Evolutionary conservation across 2,329 filamentous ascomycete genomes (phyloP).

Genomic region (Pezicula carpinea): DNA sequence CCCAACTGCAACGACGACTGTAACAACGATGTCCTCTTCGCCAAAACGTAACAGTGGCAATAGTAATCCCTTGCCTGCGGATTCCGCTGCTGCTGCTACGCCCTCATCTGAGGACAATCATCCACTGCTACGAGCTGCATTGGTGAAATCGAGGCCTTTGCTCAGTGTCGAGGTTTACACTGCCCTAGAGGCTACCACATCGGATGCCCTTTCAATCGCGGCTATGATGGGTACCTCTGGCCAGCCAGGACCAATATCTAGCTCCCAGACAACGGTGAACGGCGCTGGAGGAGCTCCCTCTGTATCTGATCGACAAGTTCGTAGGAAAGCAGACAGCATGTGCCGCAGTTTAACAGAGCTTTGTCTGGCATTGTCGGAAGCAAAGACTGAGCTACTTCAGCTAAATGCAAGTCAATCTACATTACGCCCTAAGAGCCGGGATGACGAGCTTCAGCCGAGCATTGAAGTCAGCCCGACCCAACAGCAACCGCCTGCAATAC

Average conservation of each 20-base stretch:
- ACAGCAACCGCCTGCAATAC: slow-evolving; percentile 11
- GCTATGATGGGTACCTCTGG: slow-evolving; percentile 72
- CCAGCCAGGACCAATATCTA: slow-evolving; percentile 63
- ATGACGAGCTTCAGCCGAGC: slow-evolving; percentile 14
- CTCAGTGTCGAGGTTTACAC: slow-evolving; percentile 69
- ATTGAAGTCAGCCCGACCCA: slow-evolving; percentile 16
- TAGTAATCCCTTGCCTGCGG: slow-evolving; percentile 38
- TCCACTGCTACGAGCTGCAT: slow-evolving; percentile 73
- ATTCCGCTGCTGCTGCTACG: slow-evolving; percentile 33
- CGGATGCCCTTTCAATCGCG: slow-evolving; percentile 75
- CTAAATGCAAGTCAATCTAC: slow-evolving; percentile 6
- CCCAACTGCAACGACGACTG: slow-evolving; percentile 82
- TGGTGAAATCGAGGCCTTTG: slow-evolving; percentile 70
- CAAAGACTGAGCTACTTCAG: slow-evolving; percentile 28
- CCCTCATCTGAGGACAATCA: slow-evolving; percentile 55
- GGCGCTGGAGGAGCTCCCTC: slow-evolving; percentile 28
- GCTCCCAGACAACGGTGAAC: slow-evolving; percentile 38
- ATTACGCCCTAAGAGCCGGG: slow-evolving; percentile 14
- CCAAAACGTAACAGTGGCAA: slow-evolving; percentile 66
- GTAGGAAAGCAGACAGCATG: slow-evolving; percentile 86
- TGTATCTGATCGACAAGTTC: slow-evolving; percentile 75
- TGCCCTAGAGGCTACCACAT: slow-evolving; percentile 74
- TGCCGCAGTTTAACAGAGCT: slow-evolving; percentile 91
- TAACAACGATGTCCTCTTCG: slow-evolving; percentile 85
- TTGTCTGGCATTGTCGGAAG: slow-evolving; percentile 75